Percentiles rank a stretch among this genome's conserved stretches.
Evolutionary conservation across 225 moss, liverwort and hornwort genomes (phyloP).

Genomic region (Marchantia polymorpha): DNA sequence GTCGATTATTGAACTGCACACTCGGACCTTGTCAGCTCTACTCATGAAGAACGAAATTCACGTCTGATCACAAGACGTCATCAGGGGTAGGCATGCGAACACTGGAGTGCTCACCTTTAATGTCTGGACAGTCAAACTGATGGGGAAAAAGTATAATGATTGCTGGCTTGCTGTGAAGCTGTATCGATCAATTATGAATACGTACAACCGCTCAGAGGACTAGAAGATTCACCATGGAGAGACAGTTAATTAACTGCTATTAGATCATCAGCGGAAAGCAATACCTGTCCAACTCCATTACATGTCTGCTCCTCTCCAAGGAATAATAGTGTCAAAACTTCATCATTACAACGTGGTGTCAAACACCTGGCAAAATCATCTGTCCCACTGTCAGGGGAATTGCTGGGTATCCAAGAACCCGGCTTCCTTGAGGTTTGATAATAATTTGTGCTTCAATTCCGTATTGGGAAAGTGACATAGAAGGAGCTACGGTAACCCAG

Average conservation of each 20-base stretch:
- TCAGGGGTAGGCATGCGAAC: neutral
- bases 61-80: neutral
- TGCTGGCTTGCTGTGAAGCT: neutral
- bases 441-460: slow-evolving; percentile 49
- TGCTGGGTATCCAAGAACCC: slow-evolving; percentile 1
- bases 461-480: slow-evolving; percentile 41
- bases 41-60: neutral
- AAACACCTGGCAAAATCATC: slow-evolving; percentile 25
- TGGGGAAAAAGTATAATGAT: too few species aligned
- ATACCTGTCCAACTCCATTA: neutral
- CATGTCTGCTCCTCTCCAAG: slow-evolving; percentile 14
- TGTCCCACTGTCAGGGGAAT: slow-evolving; percentile 23
- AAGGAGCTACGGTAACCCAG: slow-evolving; percentile 48
- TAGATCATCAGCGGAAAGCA: too few species aligned
- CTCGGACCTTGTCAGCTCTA: neutral
- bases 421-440: slow-evolving; percentile 40
- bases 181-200: neutral
- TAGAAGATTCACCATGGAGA: neutral
- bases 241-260: too few species aligned
- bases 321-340: neutral
- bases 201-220: too few species aligned
- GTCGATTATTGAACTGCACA: neutral
- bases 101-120: neutral
- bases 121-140: neutral
- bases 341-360: neutral